phyloP scores from a whole-genome alignment of 2,329 filamentous ascomycete genomes.

The Botrytis galanthina region DNA sequence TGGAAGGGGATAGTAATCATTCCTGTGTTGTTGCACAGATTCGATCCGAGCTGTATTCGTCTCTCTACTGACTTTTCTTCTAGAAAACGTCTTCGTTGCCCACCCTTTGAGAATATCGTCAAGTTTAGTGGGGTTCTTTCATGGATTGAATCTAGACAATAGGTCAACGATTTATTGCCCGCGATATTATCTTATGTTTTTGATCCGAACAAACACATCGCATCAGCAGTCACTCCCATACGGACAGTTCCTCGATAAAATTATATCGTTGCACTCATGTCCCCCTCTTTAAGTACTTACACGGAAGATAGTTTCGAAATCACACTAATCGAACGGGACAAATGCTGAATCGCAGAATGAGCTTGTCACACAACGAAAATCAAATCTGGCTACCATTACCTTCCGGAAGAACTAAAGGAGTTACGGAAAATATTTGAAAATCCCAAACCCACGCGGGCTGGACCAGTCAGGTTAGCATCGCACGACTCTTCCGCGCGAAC shows the following conservation, averaged over 20 bases:
- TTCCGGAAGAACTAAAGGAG: background rate
- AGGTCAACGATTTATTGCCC: background rate
- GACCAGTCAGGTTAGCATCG: background rate
- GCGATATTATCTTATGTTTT: background rate
- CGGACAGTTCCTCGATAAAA: background rate
- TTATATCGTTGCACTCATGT: background rate
- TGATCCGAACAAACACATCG: background rate
- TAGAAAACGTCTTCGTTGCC: too few relatives aligned
- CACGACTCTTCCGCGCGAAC: background rate
- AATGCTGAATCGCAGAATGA: fast-evolving
- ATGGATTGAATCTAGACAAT: background rate
- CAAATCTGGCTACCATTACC: background rate
- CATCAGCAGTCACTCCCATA: background rate
- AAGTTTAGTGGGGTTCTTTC: background rate
- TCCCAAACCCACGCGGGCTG: background rate
- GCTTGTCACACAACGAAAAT: background rate
- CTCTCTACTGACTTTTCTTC: background rate
- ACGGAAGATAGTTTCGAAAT: background rate
- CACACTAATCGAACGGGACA: background rate
- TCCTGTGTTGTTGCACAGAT: background rate
- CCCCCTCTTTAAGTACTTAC: background rate
- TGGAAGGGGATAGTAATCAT: conserved; percentile 8
- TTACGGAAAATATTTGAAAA: background rate
- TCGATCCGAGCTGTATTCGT: background rate
- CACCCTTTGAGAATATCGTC: too few relatives aligned